Conservation (phyloP, 495 filamentous ascomycete genomes). For the Penicillium antarcticum region DNA sequence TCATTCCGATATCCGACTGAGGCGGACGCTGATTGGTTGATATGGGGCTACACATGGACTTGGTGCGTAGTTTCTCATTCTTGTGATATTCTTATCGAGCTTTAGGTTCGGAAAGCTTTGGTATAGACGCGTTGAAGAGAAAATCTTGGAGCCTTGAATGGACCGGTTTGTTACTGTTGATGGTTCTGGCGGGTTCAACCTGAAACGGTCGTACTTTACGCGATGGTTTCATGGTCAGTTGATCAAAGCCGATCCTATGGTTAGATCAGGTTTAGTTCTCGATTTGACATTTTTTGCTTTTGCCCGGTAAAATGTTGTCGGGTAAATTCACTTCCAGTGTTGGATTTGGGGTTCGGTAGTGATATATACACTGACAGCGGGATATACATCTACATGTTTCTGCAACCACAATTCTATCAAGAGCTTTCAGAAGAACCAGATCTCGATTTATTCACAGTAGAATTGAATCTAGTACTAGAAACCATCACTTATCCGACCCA, state of each 20-base stretch:
- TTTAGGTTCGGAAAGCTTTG: neutral
- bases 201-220: slow-evolving; percentile 21
- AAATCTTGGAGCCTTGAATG: neutral
- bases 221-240: slow-evolving; percentile 19
- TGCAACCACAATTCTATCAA: neutral
- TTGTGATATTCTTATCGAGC: slow-evolving; percentile 1
- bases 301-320: neutral
- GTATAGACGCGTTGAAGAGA: neutral
- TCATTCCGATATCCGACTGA: slow-evolving; percentile 8
- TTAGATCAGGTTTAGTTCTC: slow-evolving; percentile 5
- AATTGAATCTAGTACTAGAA: no score
- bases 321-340: neutral
- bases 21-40: slow-evolving; percentile 4
- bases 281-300: neutral
- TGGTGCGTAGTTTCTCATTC: neutral
- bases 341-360: neutral
- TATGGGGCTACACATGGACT: neutral
- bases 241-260: slow-evolving; percentile 12
- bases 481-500: no score
- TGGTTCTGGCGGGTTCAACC: neutral
- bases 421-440: no score
- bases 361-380: neutral
- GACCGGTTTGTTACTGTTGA: neutral
- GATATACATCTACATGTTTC: neutral
- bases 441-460: no score